These are phyloP conservation scores for Panicum miliaceum DNA, from an alignment of 176 grass and related monocot genomes.

Conservation along the genomic window DNA sequence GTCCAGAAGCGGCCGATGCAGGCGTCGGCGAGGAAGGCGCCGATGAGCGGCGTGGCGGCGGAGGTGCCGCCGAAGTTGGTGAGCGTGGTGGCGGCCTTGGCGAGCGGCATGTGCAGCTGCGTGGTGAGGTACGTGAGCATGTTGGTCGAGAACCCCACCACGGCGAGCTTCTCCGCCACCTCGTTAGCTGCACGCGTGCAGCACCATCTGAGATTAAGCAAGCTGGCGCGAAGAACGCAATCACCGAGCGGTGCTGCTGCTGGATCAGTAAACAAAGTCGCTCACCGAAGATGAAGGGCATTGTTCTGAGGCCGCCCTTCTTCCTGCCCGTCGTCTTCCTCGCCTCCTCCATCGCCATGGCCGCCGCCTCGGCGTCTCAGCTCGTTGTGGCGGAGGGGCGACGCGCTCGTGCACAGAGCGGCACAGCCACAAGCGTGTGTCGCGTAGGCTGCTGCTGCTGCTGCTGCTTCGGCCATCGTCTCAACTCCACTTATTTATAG, in stretches of 20 bases:
- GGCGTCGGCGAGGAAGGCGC: conserved; percentile 85
- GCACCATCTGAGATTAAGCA: neutral
- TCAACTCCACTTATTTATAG: conserved; percentile 44
- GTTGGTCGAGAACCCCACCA: conserved; percentile 79
- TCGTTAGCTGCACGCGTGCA: conserved; percentile 60
- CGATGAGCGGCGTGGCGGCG: conserved; percentile 71
- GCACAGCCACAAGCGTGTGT: neutral
- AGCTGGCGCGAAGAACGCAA: neutral
- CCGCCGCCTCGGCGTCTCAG: neutral
- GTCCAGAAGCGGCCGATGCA: conserved; percentile 81
- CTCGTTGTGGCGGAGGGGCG: neutral
- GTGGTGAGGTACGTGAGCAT: conserved; percentile 86
- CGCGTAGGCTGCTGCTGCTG: neutral
- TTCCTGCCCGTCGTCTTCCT: conserved; percentile 17
- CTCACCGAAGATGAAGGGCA: conserved; percentile 91
- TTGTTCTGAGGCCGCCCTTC: conserved; percentile 78
- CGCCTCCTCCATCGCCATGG: conserved; percentile 39
- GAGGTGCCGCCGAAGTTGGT: conserved; percentile 80
- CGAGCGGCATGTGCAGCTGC: conserved; percentile 77
- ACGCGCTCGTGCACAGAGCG: neutral
- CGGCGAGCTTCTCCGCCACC: conserved; percentile 84
- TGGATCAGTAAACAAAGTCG: neutral
- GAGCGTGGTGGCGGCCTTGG: conserved; percentile 83
- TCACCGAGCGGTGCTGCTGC: neutral
- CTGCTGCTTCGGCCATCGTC: neutral